These are phyloP conservation scores for Thalassiosira profunda DNA, from an alignment of 108 stramenopile species.

Conservation along the genomic window DNA sequence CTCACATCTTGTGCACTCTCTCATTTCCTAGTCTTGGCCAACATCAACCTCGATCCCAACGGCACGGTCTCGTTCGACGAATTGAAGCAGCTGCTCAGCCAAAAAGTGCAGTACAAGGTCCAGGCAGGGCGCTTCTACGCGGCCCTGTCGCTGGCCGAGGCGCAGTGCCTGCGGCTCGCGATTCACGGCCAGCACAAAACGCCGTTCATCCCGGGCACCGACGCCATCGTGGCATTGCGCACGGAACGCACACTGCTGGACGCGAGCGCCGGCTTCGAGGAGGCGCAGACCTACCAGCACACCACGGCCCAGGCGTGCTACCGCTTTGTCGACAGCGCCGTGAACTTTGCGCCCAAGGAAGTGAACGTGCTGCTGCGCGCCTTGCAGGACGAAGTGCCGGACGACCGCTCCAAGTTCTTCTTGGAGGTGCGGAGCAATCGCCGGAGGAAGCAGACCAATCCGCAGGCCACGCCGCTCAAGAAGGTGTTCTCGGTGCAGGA, in stretches of 20 bases:
- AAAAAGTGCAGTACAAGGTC: conserved; percentile 86
- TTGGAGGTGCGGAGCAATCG: conserved; percentile 96
- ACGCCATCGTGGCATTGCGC: conserved; percentile 81
- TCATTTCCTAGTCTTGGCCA: conserved; percentile 76
- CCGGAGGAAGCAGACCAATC: conserved; percentile 93
- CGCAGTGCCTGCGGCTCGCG: conserved; percentile 94
- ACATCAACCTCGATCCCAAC: conserved; percentile 74
- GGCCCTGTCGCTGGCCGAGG: conserved; percentile 94
- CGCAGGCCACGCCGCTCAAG: conserved; percentile 90
- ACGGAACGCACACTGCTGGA: conserved; percentile 88
- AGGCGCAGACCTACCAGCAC: conserved; percentile 90
- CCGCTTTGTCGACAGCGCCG: conserved; percentile 95
- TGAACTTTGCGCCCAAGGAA: conserved; percentile 92
- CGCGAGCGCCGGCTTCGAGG: conserved; percentile 79
- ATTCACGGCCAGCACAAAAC: conserved; percentile 85
- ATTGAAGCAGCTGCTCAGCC: conserved; percentile 87
- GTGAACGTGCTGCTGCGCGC: conserved; percentile 92
- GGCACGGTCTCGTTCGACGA: conserved; percentile 87
- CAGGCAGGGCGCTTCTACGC: conserved; percentile 97
- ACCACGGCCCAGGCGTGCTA: conserved; percentile 92
- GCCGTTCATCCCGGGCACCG: conserved; percentile 81
- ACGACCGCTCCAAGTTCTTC: conserved; percentile 92
- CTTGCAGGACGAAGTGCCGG: conserved; percentile 91
- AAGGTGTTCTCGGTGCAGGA: conserved; percentile 95
- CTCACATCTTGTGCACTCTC: no score